These are phyloP conservation scores for Phialemoniopsis sp. DNA, from an alignment of 2,329 filamentous ascomycete species.

Conservation along the genomic window DNA sequence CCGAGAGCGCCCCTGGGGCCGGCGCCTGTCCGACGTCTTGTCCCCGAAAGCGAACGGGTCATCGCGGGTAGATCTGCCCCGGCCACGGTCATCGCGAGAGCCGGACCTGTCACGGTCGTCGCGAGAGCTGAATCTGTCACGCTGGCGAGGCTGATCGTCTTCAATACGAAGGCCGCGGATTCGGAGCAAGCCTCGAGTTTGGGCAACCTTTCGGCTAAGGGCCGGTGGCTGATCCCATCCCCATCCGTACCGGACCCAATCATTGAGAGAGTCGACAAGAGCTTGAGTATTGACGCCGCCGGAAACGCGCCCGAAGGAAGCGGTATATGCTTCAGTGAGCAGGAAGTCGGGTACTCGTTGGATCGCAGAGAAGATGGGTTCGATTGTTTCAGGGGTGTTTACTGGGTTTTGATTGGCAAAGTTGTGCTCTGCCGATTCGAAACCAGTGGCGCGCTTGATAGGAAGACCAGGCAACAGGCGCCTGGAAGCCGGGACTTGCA, in stretches of 20 bases:
- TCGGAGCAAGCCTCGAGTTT: slow-evolving; percentile 23
- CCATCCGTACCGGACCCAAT: slow-evolving; percentile 46
- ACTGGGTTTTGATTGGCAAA: slow-evolving; percentile 41
- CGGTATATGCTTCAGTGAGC: slow-evolving; percentile 48
- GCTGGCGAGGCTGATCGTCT: slow-evolving; percentile 1
- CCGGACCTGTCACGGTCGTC: too few relatives aligned
- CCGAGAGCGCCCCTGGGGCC: too few relatives aligned
- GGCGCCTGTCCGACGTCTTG: too few relatives aligned
- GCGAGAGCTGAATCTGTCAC: not conserved
- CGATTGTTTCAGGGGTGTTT: slow-evolving; percentile 39
- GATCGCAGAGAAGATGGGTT: slow-evolving; percentile 36
- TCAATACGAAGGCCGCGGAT: slow-evolving; percentile 28
- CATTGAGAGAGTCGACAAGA: slow-evolving; percentile 47
- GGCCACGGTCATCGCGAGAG: too few relatives aligned
- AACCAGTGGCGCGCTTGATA: slow-evolving; percentile 47
- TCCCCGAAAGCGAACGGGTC: too few relatives aligned
- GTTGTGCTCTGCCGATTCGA: slow-evolving; percentile 50
- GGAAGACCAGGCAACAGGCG: slow-evolving; percentile 54
- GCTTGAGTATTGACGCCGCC: slow-evolving; percentile 26
- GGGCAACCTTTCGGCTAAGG: slow-evolving; percentile 17
- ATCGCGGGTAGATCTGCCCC: too few relatives aligned
- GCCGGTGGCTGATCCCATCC: slow-evolving; percentile 45
- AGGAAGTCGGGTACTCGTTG: slow-evolving; percentile 30
- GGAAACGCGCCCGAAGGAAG: slow-evolving; percentile 45
- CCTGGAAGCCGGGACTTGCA: slow-evolving; percentile 45